Percentiles rank a stretch among this genome's conserved stretches.
These are phyloP conservation scores for Achlya hypogyna DNA, from an alignment of 352 stramenopile species.

Conservation along the genomic window DNA sequence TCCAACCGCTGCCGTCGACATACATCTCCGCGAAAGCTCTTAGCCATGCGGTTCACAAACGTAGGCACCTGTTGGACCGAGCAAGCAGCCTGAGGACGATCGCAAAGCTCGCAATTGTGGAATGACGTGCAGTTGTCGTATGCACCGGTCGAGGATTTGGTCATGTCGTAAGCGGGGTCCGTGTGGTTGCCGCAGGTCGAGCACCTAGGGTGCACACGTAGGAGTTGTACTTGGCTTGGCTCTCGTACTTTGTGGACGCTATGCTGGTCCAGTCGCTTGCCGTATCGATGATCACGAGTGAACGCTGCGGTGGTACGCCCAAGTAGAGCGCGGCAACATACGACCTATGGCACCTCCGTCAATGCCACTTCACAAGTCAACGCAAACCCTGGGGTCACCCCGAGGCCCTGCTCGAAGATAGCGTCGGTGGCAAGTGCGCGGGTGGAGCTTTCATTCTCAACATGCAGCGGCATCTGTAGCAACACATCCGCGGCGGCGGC, in stretches of 20 bases:
- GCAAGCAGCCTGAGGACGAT: background rate
- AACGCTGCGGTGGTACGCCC: background rate
- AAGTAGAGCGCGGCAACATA: slow-evolving; percentile 5
- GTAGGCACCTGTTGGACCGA: background rate
- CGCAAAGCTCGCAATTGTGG: background rate
- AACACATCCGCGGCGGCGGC: background rate
- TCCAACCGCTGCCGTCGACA: background rate
- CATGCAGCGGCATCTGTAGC: background rate
- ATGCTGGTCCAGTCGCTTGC: background rate
- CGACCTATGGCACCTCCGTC: background rate
- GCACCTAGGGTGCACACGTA: background rate
- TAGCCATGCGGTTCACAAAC: too few relatives aligned
- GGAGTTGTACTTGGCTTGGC: too few relatives aligned
- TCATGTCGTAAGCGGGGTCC: background rate
- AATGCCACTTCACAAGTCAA: background rate
- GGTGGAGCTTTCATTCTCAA: background rate
- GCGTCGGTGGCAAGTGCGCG: background rate
- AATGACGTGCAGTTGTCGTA: background rate
- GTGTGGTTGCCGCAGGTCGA: background rate
- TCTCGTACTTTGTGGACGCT: background rate
- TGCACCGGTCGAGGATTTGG: background rate
- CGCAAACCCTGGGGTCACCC: background rate
- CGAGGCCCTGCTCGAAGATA: slow-evolving; percentile 1
- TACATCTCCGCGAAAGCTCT: background rate
- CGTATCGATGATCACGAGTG: slow-evolving; percentile 7